These are phyloP conservation scores for Trichoderma orchidacearum DNA, from an alignment of 495 filamentous ascomycete species.

Conservation along the genomic window DNA sequence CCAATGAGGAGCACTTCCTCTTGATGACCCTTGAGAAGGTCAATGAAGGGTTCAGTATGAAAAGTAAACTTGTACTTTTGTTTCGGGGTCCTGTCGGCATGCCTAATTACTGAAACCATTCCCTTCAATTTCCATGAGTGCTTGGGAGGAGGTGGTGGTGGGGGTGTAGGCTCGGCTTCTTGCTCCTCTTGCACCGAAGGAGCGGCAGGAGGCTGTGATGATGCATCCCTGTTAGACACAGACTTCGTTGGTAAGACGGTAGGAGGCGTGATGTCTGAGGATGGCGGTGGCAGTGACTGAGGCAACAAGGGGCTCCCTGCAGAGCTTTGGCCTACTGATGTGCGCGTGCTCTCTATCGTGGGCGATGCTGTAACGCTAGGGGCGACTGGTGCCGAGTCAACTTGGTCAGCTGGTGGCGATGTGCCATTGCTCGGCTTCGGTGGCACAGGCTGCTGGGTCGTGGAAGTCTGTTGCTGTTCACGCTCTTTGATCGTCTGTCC, in stretches of 20 bases:
- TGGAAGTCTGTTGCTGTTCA: not conserved
- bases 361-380: not conserved
- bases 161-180: constrained; percentile 18
- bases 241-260: constrained; percentile 22
- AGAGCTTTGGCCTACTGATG: not conserved
- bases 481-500: constrained; percentile 12
- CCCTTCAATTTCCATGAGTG: constrained; percentile 97
- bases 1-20: constrained; percentile 94
- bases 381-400: not conserved
- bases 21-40: constrained; percentile 83
- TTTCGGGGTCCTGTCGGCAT: constrained; percentile 94
- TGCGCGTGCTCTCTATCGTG: not conserved
- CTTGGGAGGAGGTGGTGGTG: constrained; percentile 76
- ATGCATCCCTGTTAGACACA: not conserved
- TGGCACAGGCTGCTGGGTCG: not conserved
- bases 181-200: constrained; percentile 4
- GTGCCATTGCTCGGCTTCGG: not conserved
- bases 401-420: not conserved
- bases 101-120: constrained; percentile 91
- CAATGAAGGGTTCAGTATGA: constrained; percentile 90
- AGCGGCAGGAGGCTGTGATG: not conserved
- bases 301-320: not conserved
- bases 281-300: not conserved
- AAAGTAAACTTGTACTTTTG: constrained; percentile 99
- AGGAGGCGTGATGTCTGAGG: constrained; percentile 2